A percentile compares a stretch with the other conserved stretches of the same genome.
These are phyloP conservation scores for Penicillium aurantiogriseum DNA, from an alignment of 2,329 filamentous ascomycete species.

Conservation along the genomic window DNA sequence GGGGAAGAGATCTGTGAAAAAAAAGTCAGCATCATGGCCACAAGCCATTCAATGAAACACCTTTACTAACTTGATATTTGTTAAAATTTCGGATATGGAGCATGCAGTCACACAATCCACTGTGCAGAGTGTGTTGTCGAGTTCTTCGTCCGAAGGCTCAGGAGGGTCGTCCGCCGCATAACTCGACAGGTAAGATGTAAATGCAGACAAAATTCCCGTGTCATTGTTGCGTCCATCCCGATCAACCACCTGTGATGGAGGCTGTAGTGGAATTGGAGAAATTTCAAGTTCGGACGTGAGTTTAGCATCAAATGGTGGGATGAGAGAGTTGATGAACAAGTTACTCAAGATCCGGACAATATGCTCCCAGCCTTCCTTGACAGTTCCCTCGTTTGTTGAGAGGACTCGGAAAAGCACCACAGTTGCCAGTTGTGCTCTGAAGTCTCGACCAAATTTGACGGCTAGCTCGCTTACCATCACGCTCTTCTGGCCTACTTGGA, in stretches of 20 bases:
- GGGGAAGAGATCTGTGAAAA: conserved; percentile 57
- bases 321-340: conserved; percentile 90
- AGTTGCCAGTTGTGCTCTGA: conserved; percentile 88
- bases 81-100: conserved; percentile 75
- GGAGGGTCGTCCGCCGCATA: conserved; percentile 97
- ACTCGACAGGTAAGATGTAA: conserved; percentile 96
- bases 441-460: conserved; percentile 90
- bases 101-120: conserved; percentile 93
- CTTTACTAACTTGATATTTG: conserved; percentile 70
- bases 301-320: conserved; percentile 72
- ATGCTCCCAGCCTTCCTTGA: conserved; percentile 60
- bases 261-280: conserved; percentile 81
- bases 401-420: conserved; percentile 94
- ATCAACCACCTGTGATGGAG: conserved; percentile 88
- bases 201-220: conserved; percentile 84
- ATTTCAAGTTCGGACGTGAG: conserved; percentile 67
- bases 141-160: conserved; percentile 93
- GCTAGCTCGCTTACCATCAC: conserved; percentile 99
- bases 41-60: conserved; percentile 1
- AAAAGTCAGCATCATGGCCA: conserved; percentile 14
- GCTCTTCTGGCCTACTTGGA: conserved; percentile 84
- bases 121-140: conserved; percentile 91
- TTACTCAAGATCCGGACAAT: conserved; percentile 92
- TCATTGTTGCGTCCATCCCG: conserved; percentile 75
- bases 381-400: conserved; percentile 74